Evolutionary conservation across 2,329 filamentous ascomycete species (phyloP), one percentile per base, ranked within the genome.

Genomic region (Fusarium lyarnte): DNA sequence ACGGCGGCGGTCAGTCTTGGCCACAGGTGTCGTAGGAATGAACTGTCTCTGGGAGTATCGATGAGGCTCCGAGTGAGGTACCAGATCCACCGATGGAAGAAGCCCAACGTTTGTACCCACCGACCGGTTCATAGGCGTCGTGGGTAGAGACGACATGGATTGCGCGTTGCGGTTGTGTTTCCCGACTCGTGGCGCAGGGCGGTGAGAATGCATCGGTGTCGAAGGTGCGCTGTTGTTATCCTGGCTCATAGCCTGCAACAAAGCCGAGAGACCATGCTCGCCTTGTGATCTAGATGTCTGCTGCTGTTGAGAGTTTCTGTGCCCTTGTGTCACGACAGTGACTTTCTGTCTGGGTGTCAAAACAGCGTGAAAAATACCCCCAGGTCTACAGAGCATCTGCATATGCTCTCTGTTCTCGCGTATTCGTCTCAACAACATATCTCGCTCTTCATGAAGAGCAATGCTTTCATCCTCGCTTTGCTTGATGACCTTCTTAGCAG

Each of bases 351-450:
- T 83, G 72, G 91, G 90, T 5, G 89, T 90, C 66, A 91, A 82
- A 64, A 90, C 86, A 64, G 88, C 84, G 67, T 92, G 88, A 62
- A 90, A 90, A 38, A 89, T 88, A 55, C 89, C 90, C 19, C 92
- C 92, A 4, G 93, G 93, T 75, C 93, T 92, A 77, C 93, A 91
- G 53, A 97, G 88, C 78, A 88, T 88, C 65, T 93, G 93, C 76
- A 97, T 91, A 78, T 97, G 94, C 78, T 97, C 93, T 70, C 95
- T 87, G 78, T 97, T 97, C 80, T 97, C 94, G 45, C 93, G 90
- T 72, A 98, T 97, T 25, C 95, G 91, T 69, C 91, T 93, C 65
- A 95, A 89, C 55, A 98, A 86, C 79, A 93, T 88, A 42, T 90
- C 87, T 61, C 94, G 93, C 78, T 96, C 92, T 76, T 97, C 94